A percentile compares a stretch with the other conserved stretches of the same genome.
These are phyloP conservation scores for Smittium mucronatum DNA, from an alignment of 371 early-diverging fungal species.

Conservation along the genomic window DNA sequence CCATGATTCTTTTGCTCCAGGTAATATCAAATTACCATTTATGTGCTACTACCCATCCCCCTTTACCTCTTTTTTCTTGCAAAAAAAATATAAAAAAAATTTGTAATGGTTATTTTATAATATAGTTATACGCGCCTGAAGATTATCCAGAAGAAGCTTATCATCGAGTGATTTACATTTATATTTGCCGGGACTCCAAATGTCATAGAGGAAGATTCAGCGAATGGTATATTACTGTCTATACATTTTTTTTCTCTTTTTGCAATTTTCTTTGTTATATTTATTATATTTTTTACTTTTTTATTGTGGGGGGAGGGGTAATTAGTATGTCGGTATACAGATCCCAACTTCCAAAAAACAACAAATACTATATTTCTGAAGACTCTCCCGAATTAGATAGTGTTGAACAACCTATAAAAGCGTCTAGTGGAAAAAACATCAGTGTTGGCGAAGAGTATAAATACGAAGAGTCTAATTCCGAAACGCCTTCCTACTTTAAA, in stretches of 20 bases:
- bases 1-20: slow-evolving; percentile 75
- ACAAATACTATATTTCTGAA: slow-evolving; percentile 55
- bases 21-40: slow-evolving; percentile 31
- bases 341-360: slow-evolving; percentile 69
- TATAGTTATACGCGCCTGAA: slow-evolving; percentile 82
- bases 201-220: slow-evolving; percentile 42
- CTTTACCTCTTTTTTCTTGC: too few relatives aligned
- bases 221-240: slow-evolving; percentile 33
- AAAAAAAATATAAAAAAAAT: background rate
- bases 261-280: background rate
- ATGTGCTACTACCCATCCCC: too few relatives aligned
- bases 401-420: slow-evolving; percentile 32
- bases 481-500: too few relatives aligned
- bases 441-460: slow-evolving; percentile 19
- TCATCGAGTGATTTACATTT: slow-evolving; percentile 79
- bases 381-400: too few relatives aligned
- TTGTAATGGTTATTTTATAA: background rate
- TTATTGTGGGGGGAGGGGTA: background rate
- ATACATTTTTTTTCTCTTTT: background rate
- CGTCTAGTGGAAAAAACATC: slow-evolving; percentile 19
- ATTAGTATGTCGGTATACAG: slow-evolving; percentile 69
- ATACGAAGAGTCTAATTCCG: slow-evolving; percentile 11
- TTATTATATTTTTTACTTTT: background rate
- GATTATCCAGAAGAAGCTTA: slow-evolving; percentile 75
- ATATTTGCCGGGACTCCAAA: slow-evolving; percentile 71